These are phyloP conservation scores for Piper betle DNA, from an alignment of 164 flowering plant species.

Conservation along the genomic window DNA sequence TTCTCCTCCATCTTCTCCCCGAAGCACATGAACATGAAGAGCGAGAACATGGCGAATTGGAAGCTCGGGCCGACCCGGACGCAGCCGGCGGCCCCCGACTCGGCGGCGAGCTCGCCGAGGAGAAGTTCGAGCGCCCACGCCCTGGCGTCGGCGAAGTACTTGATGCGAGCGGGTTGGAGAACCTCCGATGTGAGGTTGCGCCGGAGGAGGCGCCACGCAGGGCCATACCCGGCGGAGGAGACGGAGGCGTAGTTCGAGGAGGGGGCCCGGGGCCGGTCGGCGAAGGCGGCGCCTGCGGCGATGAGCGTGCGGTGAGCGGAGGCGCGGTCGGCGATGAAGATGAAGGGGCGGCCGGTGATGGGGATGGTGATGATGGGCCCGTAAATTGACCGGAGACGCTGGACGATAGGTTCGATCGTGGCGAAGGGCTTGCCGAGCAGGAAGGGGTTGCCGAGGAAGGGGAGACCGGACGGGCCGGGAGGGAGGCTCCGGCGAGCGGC, in stretches of 20 bases:
- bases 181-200: conserved; percentile 23
- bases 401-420: conserved; percentile 14
- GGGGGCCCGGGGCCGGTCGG: conserved; percentile 24
- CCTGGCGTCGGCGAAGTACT: conserved; percentile 16
- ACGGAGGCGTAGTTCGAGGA: conserved; percentile 19
- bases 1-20: conserved; percentile 22
- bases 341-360: conserved; percentile 13
- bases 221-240: conserved; percentile 24
- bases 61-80: conserved; percentile 24
- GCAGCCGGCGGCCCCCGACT: conserved; percentile 23
- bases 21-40: conserved; percentile 16
- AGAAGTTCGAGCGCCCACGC: conserved; percentile 16
- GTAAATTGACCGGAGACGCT: conserved; percentile 12
- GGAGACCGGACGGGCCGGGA: conserved; percentile 25
- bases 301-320: conserved; percentile 31
- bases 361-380: conserved; percentile 35
- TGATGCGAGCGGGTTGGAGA: conserved; percentile 21
- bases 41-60: conserved; percentile 12
- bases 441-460: conserved; percentile 18
- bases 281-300: conserved; percentile 26
- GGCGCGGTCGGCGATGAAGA: conserved; percentile 22
- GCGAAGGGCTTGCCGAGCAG: conserved; percentile 11
- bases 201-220: conserved; percentile 31
- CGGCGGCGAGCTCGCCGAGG: conserved; percentile 1
- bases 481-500: conserved; percentile 15